Conservation (phyloP, 148 eudicot species). For the Camellia japonica region DNA sequence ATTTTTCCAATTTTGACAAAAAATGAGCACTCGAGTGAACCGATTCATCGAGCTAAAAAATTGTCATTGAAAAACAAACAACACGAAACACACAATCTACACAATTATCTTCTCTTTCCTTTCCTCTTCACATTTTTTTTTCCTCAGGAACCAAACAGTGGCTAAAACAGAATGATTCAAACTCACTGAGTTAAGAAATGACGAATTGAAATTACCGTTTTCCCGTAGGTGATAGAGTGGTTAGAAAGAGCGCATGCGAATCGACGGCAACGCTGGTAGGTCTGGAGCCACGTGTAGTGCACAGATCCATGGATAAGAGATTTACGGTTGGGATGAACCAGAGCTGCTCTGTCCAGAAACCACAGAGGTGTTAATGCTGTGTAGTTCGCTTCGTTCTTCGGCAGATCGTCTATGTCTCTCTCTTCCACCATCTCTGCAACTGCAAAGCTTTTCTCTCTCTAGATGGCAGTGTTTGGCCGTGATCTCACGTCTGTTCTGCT, state of each 20-base stretch:
- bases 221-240: conserved; percentile 49
- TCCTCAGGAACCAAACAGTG: neutral
- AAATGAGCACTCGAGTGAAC: too few species aligned
- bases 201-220: conserved; percentile 43
- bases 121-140: neutral
- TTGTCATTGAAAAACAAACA: too few species aligned
- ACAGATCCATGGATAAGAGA: conserved; percentile 61
- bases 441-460: neutral
- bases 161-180: neutral
- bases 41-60: too few species aligned
- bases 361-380: conserved; percentile 72
- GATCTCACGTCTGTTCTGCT: neutral
- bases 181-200: too few species aligned
- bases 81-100: neutral
- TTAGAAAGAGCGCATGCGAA: conserved; percentile 72
- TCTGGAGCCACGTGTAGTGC: conserved; percentile 73
- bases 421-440: conserved; percentile 26
- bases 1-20: too few species aligned
- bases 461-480: neutral
- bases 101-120: neutral
- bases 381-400: conserved; percentile 80
- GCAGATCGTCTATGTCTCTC: conserved; percentile 79
- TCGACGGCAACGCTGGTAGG: conserved; percentile 83
- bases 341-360: conserved; percentile 83
- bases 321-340: conserved; percentile 61